phyloP scores from a whole-genome alignment of 2,329 filamentous ascomycete genomes.

The Nectriaceae sp. region DNA sequence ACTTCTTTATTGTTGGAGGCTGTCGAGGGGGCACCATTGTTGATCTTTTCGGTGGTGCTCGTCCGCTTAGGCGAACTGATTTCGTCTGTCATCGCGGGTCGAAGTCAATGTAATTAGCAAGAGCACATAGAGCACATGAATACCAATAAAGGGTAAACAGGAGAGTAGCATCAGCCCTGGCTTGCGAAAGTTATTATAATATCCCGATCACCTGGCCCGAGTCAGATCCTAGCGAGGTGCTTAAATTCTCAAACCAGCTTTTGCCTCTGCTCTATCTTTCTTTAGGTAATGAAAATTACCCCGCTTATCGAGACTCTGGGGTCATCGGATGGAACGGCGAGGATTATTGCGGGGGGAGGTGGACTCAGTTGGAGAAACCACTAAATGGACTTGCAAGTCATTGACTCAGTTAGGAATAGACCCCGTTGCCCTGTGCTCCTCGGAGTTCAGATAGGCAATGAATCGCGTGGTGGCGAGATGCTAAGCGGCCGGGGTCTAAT shows the following conservation, averaged over 20 bases:
- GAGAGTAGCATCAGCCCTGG: no score
- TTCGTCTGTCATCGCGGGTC: background rate
- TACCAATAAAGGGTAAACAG: no score
- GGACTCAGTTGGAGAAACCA: background rate
- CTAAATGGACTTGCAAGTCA: background rate
- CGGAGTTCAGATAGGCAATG: background rate
- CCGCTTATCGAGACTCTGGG: constrained; percentile 14
- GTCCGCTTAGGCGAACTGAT: constrained; percentile 11
- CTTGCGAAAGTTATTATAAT: background rate
- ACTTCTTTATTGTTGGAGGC: constrained; percentile 7
- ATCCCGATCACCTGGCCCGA: background rate
- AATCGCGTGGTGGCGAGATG: background rate
- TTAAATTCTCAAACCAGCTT: background rate
- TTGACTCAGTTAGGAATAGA: background rate
- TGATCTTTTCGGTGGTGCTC: constrained; percentile 9
- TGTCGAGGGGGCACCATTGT: constrained; percentile 1
- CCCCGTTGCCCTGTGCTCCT: background rate
- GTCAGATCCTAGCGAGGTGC: background rate
- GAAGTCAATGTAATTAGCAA: constrained; percentile 4
- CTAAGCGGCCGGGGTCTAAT: background rate
- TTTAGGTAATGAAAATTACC: constrained; percentile 28
- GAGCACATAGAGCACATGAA: background rate
- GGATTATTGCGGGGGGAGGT: background rate
- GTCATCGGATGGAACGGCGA: background rate
- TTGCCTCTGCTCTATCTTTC: background rate